Conservation (phyloP, 75 land plant species). For the Picea sitchensis region DNA sequence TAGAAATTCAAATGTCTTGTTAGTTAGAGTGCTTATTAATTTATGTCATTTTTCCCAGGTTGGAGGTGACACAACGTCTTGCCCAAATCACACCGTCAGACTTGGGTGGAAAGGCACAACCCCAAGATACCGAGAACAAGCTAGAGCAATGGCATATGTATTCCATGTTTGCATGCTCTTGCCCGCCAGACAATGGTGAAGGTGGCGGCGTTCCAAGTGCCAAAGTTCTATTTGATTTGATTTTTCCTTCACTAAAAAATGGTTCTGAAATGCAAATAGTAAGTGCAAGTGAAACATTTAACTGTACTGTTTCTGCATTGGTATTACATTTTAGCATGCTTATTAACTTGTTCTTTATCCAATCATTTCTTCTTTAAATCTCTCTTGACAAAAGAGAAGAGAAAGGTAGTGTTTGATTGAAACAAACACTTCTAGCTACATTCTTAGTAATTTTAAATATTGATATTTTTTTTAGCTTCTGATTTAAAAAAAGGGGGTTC, state of each 20-base stretch:
- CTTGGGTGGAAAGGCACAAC: slow-evolving; percentile 84
- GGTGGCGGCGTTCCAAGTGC: slow-evolving; percentile 44
- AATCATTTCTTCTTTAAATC: not conserved
- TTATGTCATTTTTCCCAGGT: slow-evolving; percentile 31
- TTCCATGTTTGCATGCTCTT: slow-evolving; percentile 98
- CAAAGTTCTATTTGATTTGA: slow-evolving; percentile 71
- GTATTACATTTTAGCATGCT: not conserved
- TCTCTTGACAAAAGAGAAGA: not conserved
- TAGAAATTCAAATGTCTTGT: not conserved
- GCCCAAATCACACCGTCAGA: slow-evolving; percentile 83
- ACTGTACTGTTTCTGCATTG: not conserved
- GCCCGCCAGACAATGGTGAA: slow-evolving; percentile 80
- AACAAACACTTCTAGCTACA: not conserved
- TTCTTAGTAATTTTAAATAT: no score
- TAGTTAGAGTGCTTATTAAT: no score
- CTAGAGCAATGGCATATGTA: slow-evolving; percentile 98
- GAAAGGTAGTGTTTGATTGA: not conserved
- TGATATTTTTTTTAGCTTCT: not conserved
- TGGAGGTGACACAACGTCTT: slow-evolving; percentile 83
- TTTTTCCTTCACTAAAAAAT: slow-evolving; percentile 82
- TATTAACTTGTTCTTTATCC: not conserved
- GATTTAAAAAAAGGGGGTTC: not conserved
- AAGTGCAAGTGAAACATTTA: slow-evolving; percentile 18
- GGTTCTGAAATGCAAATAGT: slow-evolving; percentile 93
- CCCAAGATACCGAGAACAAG: slow-evolving; percentile 85